Percentiles rank a stretch among this genome's conserved stretches.
Conservation (phyloP, 805 yeast genomes). For the Spathaspora boniae region DNA sequence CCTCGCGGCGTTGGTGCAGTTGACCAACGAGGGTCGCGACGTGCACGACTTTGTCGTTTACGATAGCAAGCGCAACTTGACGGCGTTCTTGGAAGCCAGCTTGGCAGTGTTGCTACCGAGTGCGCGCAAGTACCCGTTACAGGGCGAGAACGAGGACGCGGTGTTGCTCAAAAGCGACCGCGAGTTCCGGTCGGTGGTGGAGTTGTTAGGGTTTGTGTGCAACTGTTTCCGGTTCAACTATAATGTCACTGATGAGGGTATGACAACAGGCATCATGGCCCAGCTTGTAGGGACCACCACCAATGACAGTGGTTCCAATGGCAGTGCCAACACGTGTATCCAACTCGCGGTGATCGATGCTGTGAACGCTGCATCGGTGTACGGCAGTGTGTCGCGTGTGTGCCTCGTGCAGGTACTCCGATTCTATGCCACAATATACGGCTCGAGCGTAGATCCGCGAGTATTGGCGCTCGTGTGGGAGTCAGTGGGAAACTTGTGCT, state of each 20-base stretch:
- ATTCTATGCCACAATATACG: slow-evolving; percentile 44
- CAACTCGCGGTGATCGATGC: slow-evolving; percentile 36
- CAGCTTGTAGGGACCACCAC: slow-evolving; percentile 35
- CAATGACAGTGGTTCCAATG: no score
- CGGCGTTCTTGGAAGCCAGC: slow-evolving; percentile 12
- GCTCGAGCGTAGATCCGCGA: slow-evolving; percentile 25
- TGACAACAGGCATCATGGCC: slow-evolving; percentile 28
- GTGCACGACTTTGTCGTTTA: slow-evolving; percentile 48
- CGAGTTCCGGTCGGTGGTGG: slow-evolving; percentile 13
- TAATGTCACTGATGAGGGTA: slow-evolving; percentile 38
- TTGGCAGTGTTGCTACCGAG: slow-evolving; percentile 12
- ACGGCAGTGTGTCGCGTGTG: slow-evolving; percentile 44
- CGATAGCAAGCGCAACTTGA: slow-evolving; percentile 28
- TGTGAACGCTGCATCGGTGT: slow-evolving; percentile 42
- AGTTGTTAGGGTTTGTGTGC: slow-evolving; percentile 31
- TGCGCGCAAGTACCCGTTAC: slow-evolving; percentile 9
- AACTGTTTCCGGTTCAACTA: slow-evolving; percentile 49
- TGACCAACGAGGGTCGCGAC: slow-evolving; percentile 54
- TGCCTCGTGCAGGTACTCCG: slow-evolving; percentile 27
- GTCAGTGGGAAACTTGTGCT: slow-evolving; percentile 34
- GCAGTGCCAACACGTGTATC: slow-evolving; percentile 35
- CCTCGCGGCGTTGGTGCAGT: slow-evolving; percentile 40
- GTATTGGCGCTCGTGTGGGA: slow-evolving; percentile 35
- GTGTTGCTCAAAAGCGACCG: slow-evolving; percentile 9
- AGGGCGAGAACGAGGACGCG: slow-evolving; percentile 4